Evolutionary conservation across 169 alveolate genomes (phyloP).

Genomic region (Plasmodium inui): DNA sequence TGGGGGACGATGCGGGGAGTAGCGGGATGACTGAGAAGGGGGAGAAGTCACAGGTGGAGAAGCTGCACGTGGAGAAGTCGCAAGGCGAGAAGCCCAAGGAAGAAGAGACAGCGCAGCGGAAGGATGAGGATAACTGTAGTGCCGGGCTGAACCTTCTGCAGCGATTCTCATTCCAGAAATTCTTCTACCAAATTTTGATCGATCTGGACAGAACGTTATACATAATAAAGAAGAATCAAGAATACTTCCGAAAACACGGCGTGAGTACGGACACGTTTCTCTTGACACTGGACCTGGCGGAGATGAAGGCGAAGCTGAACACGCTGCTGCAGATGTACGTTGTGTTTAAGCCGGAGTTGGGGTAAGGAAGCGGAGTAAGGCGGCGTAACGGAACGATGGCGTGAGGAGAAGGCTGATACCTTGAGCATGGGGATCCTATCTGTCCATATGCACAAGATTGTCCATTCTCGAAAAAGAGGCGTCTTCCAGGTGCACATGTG

Average conservation of each 20-base stretch:
- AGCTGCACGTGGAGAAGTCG: background rate
- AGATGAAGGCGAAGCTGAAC: conserved; percentile 51
- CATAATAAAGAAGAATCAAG: conserved; percentile 67
- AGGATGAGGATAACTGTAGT: background rate
- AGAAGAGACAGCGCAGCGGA: background rate
- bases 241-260: conserved; percentile 19
- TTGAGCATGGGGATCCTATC: background rate
- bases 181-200: conserved; percentile 68
- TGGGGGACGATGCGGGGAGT: background rate
- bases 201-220: conserved; percentile 69
- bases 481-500: background rate
- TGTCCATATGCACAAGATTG: background rate
- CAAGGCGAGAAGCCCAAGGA: background rate
- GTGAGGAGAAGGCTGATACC: background rate
- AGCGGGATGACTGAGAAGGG: background rate
- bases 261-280: conserved; percentile 14
- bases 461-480: background rate
- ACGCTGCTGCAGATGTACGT: conserved; percentile 67
- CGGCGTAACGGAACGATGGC: background rate
- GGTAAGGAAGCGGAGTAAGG: conserved; percentile 11
- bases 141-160: conserved; percentile 19
- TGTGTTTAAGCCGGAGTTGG: conserved; percentile 66
- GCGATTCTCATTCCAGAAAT: conserved; percentile 40
- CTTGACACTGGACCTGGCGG: conserved; percentile 22
- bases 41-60: background rate